Percentiles rank a stretch among this genome's conserved stretches.
Conservation (phyloP, 305 asterid species). For the Ilex paraguariensis region DNA sequence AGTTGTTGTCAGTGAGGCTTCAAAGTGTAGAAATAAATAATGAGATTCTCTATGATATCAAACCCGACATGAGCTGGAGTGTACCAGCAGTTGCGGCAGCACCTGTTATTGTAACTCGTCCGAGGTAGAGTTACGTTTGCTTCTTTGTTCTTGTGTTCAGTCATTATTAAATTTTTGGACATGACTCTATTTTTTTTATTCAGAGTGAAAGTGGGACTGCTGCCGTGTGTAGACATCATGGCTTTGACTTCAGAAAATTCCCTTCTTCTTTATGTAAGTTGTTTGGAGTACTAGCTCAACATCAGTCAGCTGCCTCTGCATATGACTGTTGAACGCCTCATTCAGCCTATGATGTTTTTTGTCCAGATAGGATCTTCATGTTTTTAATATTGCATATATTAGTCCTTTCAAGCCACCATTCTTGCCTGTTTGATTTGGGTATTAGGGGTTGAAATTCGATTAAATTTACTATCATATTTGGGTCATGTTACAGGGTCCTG, state of each 20-base stretch:
- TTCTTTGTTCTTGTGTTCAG: constrained; percentile 11
- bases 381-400: too few species aligned
- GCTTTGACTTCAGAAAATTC: constrained; percentile 68
- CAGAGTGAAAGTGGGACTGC: constrained; percentile 60
- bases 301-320: too few species aligned
- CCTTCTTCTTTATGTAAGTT: constrained; percentile 83
- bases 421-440: too few species aligned
- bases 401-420: too few species aligned
- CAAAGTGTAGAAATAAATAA: constrained; percentile 64
- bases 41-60: constrained; percentile 67
- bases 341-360: too few species aligned
- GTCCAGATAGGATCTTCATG: too few species aligned
- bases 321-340: too few species aligned
- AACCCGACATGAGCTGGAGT: constrained; percentile 97
- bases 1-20: constrained; percentile 66
- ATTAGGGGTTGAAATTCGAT: too few species aligned
- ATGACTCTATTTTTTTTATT: constrained; percentile 27
- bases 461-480: too few species aligned
- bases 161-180: constrained; percentile 7
- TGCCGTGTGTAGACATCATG: constrained; percentile 64
- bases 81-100: constrained; percentile 83
- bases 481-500: too few species aligned
- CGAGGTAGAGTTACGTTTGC: constrained; percentile 42
- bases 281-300: constrained; percentile 7
- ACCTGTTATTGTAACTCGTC: constrained; percentile 82